phyloP scores from a whole-genome alignment of 371 early-diverging fungal genomes.

The Basidiobolus meristosporus region DNA sequence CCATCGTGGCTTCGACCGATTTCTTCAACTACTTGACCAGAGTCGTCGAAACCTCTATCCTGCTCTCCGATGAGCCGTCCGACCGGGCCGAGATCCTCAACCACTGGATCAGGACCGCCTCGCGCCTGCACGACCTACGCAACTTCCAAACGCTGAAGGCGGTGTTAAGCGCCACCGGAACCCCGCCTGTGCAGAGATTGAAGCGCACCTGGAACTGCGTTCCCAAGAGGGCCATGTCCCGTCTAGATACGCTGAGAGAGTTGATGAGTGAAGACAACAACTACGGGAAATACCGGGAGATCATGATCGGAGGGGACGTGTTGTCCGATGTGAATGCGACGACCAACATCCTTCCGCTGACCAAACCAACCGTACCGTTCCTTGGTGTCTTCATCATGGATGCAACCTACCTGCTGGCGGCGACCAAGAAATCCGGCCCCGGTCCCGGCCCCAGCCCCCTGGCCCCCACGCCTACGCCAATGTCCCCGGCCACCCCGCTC shows the following conservation, averaged over 20 bases:
- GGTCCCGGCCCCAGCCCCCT: too few species aligned
- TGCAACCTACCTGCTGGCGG: slow-evolving; percentile 49
- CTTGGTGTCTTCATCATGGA: slow-evolving; percentile 65
- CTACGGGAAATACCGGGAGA: slow-evolving; percentile 38
- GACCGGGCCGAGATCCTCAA: slow-evolving; percentile 41
- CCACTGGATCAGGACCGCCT: slow-evolving; percentile 57
- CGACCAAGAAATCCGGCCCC: slow-evolving; percentile 16
- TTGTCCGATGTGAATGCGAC: neutral
- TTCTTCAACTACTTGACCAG: slow-evolving; percentile 71
- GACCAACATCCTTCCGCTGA: neutral
- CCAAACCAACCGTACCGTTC: slow-evolving; percentile 50
- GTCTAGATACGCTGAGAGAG: slow-evolving; percentile 29
- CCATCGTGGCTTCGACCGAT: slow-evolving; percentile 52
- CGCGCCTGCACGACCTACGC: slow-evolving; percentile 33
- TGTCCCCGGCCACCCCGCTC: too few species aligned
- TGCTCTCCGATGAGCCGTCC: slow-evolving; percentile 33
- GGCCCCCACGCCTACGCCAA: too few species aligned
- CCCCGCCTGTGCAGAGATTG: slow-evolving; percentile 55
- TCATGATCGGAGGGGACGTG: slow-evolving; percentile 6
- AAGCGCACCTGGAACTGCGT: slow-evolving; percentile 58
- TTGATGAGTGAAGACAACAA: slow-evolving; percentile 53
- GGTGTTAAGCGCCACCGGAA: slow-evolving; percentile 43
- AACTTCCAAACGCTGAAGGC: slow-evolving; percentile 63
- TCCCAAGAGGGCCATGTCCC: slow-evolving; percentile 36
- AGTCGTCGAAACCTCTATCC: slow-evolving; percentile 45